Evolutionary conservation across 129 eudicot genomes (phyloP), one percentile per base, ranked within the genome.

Genomic region (Logfia minima): DNA sequence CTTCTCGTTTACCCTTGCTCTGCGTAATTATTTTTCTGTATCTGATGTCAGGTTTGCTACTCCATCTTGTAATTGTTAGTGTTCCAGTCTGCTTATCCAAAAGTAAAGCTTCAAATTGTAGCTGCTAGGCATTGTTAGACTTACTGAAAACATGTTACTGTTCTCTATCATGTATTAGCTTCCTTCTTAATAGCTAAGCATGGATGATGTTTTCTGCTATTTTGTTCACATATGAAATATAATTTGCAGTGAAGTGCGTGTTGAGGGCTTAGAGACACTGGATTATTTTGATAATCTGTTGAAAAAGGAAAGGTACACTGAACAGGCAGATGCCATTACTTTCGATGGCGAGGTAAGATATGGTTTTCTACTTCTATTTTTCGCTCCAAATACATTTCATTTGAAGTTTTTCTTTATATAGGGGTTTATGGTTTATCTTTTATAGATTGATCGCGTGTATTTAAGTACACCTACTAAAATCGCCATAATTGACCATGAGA

Each of bases 261-360:
- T 93, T 75, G 98, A 93, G 88, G 98, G 98, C 66, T 82, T 93
- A 79, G 98, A 93, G 87, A 93, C 97, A 51, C 93, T 93, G 51
- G 97, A 93, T 80, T 93, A 90, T 86, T 81, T 93, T 31, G 98
- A 93, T 76, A 88, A 90, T 82, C 65, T 91, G 80, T 24, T 29
- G 71, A 74, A 76, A 68, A 85, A 84, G 73, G 90, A 87, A 67
- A 84, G 98, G 85, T 87, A 75, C 83, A 93, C 97, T 14, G 98
- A 93, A 85, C 97, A 93, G 83, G 98, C 93, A 61, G 98, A 93
- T 86, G 98, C 98, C 76, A 89, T 93, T 70, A 93, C 97, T 43
- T 93, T 93, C 76, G 98, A 93, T 72, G 90, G 88, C 7, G 96
- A 93, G 98, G 98, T 93, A 91, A 71, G 75, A 63, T 68, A 39